Evolutionary conservation across 2,329 filamentous ascomycete species (phyloP).

Genomic region (Bertia moriformis): DNA sequence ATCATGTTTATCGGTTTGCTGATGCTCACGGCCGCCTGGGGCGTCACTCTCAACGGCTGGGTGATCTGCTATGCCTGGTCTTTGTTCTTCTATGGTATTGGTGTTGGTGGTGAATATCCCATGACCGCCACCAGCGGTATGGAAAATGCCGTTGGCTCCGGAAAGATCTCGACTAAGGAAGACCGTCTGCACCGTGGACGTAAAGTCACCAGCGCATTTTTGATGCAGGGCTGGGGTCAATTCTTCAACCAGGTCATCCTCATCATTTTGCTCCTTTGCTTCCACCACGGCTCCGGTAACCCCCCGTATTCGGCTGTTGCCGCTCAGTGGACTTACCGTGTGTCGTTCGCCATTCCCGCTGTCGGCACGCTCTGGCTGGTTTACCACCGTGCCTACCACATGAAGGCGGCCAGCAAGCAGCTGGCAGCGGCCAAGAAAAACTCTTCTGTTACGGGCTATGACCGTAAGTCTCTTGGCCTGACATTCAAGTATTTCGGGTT

Average conservation of each 20-base stretch:
- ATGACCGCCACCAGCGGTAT: slow-evolving; percentile 94
- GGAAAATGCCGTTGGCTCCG: slow-evolving; percentile 75
- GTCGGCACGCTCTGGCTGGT: slow-evolving; percentile 85
- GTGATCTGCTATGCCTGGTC: slow-evolving; percentile 72
- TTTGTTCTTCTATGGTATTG: neutral
- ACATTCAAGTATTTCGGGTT: slow-evolving; percentile 75
- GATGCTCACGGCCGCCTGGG: slow-evolving; percentile 87
- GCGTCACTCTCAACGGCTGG: slow-evolving; percentile 75
- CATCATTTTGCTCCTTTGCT: slow-evolving; percentile 73
- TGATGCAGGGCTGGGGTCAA: slow-evolving; percentile 98
- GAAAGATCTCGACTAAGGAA: slow-evolving; percentile 76
- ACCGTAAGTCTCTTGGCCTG: slow-evolving; percentile 65
- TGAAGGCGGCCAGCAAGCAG: slow-evolving; percentile 76
- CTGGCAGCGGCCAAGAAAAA: slow-evolving; percentile 74
- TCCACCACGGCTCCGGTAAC: slow-evolving; percentile 65
- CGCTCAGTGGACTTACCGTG: slow-evolving; percentile 78
- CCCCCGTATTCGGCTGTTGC: slow-evolving; percentile 66
- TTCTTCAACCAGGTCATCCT: slow-evolving; percentile 84
- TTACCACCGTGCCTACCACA: slow-evolving; percentile 92
- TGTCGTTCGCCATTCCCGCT: slow-evolving; percentile 84
- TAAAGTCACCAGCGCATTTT: slow-evolving; percentile 86
- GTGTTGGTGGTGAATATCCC: slow-evolving; percentile 61
- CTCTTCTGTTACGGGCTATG: slow-evolving; percentile 78
- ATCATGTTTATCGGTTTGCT: slow-evolving; percentile 91
- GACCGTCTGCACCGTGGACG: slow-evolving; percentile 90